Percentiles rank a stretch among this genome's conserved stretches.
Conservation (phyloP, 176 grass and related monocot genomes). For the Oryza meridionalis region DNA sequence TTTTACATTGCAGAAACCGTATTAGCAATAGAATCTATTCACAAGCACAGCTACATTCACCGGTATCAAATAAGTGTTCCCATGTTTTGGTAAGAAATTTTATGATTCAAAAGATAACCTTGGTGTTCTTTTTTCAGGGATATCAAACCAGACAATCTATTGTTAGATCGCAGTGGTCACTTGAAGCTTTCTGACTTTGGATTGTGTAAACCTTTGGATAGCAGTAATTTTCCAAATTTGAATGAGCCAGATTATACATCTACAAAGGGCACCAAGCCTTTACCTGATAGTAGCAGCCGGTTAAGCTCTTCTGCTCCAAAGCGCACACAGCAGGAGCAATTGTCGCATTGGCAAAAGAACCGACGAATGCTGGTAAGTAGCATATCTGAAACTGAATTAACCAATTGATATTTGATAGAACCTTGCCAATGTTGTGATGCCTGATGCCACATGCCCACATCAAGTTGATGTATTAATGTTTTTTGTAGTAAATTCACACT, state of each 20-base stretch:
- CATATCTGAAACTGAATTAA: constrained; percentile 29
- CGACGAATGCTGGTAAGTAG: constrained; percentile 82
- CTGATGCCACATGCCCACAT: background rate
- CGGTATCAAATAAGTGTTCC: constrained; percentile 53
- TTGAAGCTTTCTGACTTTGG: constrained; percentile 99
- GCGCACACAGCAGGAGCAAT: constrained; percentile 93
- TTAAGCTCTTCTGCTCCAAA: constrained; percentile 66
- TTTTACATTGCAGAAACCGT: constrained; percentile 99
- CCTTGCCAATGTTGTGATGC: constrained; percentile 20
- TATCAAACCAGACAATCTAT: constrained; percentile 97
- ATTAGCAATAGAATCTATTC: constrained; percentile 93
- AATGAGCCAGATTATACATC: constrained; percentile 78
- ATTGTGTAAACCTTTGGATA: constrained; percentile 96
- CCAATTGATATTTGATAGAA: background rate
- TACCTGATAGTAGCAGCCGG: constrained; percentile 60
- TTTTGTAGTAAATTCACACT: background rate
- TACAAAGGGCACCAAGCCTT: constrained; percentile 65
- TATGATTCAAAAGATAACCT: constrained; percentile 26
- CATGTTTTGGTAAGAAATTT: constrained; percentile 5
- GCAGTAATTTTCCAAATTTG: constrained; percentile 91
- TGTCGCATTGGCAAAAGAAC: constrained; percentile 99
- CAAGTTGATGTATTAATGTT: constrained; percentile 5
- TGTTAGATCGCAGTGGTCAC: constrained; percentile 85
- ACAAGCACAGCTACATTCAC: constrained; percentile 98
- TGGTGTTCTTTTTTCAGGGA: constrained; percentile 66